Conservation (phyloP, 257 asterid species). For the Datura wrightii region DNA sequence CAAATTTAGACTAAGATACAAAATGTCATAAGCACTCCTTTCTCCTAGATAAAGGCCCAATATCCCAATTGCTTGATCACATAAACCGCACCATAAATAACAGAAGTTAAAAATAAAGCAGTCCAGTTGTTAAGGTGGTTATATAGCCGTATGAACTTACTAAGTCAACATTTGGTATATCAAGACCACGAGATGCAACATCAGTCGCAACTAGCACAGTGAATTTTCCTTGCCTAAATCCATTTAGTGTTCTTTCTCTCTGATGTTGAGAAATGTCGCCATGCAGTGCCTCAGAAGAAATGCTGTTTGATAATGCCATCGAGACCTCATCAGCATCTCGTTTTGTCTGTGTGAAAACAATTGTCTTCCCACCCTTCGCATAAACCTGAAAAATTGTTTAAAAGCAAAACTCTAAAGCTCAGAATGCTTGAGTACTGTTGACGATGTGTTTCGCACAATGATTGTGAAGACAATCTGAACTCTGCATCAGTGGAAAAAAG, state of each 20-base stretch:
- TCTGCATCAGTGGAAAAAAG: conserved; percentile 15
- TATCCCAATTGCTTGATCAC: not conserved
- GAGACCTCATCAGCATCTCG: conserved; percentile 99
- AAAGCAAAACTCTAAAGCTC: conserved; percentile 12
- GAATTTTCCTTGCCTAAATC: conserved; percentile 90
- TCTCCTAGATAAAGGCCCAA: not conserved
- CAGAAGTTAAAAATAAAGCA: not conserved
- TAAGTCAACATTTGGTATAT: conserved; percentile 91
- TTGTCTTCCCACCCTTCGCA: conserved; percentile 92
- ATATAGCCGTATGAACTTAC: conserved; percentile 52
- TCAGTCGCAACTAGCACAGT: conserved; percentile 96
- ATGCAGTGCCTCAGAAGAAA: conserved; percentile 94
- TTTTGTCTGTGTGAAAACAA: conserved; percentile 90
- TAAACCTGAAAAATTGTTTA: conserved; percentile 58
- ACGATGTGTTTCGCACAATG: not conserved
- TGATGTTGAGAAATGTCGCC: conserved; percentile 99
- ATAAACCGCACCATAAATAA: not conserved
- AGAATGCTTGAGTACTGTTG: not conserved
- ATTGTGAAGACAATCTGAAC: not conserved
- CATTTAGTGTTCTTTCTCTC: conserved; percentile 91
- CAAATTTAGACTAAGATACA: not conserved
- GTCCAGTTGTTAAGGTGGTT: not conserved
- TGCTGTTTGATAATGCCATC: conserved; percentile 66
- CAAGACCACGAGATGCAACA: conserved; percentile 96
- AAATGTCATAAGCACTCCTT: conserved; percentile 12